Evolutionary conservation across 2,329 filamentous ascomycete species (phyloP), one percentile per base, ranked within the genome.

Genomic region (Phialophora chinensis): DNA sequence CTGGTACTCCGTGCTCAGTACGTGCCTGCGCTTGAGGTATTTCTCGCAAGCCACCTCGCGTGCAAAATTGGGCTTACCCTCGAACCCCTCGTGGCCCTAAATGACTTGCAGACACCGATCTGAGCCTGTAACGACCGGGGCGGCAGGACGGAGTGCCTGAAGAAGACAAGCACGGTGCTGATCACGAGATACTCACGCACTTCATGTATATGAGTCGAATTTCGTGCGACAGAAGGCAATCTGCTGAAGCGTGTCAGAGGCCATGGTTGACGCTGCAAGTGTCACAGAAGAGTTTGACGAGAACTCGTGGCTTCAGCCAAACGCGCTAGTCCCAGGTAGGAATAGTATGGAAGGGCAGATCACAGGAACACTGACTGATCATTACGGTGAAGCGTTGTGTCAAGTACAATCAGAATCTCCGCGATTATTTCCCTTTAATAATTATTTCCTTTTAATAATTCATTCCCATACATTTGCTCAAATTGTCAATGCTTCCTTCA

Each of bases 211-310:
- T 42, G 49, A 38, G 49, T 53, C 53, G 31, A 49, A 27, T 8
- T 47, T 25, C 59, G 49, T 61, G 49, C 44, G 59, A 61, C 59
- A 7, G 31, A 29, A 27, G 29, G 27, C 47, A 35, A 38, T 38
- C 10, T 50, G 47, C n/a, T 53, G 44, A 38, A 42, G 59, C 29
- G 59, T 61, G 49, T 61, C 59, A 61, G 59, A 60, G 20, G 23
- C n/a, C 3, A 44, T 42, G 59, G 49, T 29, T 27, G 57, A 61
- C 14, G 55, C 27, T 20, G 55, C 17, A 61, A 44, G 29, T 61
- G 59, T 61, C 49, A 29, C 59, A 61, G 59, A 53, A 38, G 29
- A 38, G 59, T 61, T 61, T 61, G 59, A 61, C 31, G 49, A 25
- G 49, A 7, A 8, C 31, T 52, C 44, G 29, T 49, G 44, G 25